These are phyloP conservation scores for Elsinoe ampelina DNA, from an alignment of 2,329 filamentous ascomycete genomes.

Conservation along the genomic window DNA sequence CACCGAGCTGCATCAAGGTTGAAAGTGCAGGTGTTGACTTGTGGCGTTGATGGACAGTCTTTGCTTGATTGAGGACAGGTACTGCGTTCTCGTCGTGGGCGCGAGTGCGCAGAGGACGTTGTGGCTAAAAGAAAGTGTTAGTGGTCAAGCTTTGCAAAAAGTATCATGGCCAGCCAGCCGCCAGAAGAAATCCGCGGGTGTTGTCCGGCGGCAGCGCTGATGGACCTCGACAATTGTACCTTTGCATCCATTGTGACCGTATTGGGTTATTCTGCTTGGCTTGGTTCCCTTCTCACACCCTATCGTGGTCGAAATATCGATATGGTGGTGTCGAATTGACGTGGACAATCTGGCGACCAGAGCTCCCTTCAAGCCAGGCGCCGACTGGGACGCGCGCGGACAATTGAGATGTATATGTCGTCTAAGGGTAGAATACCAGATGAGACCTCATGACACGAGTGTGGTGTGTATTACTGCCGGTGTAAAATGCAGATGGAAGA, in stretches of 20 bases:
- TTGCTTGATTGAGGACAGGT: slow-evolving; percentile 35
- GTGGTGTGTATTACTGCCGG: slow-evolving; percentile 8
- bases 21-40: slow-evolving; percentile 64
- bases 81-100: slow-evolving; percentile 61
- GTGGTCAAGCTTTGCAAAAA: slow-evolving; percentile 7
- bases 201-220: neutral
- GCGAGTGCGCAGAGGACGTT: slow-evolving; percentile 54
- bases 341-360: neutral
- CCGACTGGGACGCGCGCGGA: slow-evolving; percentile 8
- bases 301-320: neutral
- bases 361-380: neutral
- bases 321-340: neutral
- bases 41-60: slow-evolving; percentile 65
- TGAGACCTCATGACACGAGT: slow-evolving; percentile 14
- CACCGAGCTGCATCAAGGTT: slow-evolving; percentile 43
- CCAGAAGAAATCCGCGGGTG: neutral
- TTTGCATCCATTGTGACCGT: slow-evolving; percentile 23
- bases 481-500: slow-evolving; percentile 14
- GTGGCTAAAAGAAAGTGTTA: slow-evolving; percentile 47
- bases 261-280: neutral
- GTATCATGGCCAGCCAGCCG: neutral
- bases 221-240: slow-evolving; percentile 16
- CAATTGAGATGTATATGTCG: neutral
- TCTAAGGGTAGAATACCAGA: slow-evolving; percentile 10
- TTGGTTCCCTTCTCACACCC: neutral